These are phyloP conservation scores for Apostasia ramifera DNA, from an alignment of 106 monocot species.

Conservation along the genomic window DNA sequence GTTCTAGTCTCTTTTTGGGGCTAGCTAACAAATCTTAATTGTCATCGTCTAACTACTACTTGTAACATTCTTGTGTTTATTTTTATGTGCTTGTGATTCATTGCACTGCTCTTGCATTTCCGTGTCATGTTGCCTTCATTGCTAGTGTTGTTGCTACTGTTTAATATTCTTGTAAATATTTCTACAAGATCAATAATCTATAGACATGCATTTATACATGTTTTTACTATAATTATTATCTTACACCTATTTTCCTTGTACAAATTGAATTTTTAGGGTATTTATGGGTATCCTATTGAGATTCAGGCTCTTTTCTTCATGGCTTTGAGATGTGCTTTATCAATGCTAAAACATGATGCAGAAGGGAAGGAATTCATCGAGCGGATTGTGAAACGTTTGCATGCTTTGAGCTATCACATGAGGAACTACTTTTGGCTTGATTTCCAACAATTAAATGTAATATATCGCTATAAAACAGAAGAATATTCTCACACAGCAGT, in stretches of 20 bases:
- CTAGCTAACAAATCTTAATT: too few species aligned
- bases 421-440: slow-evolving; percentile 84
- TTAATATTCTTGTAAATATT: too few species aligned
- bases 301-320: slow-evolving; percentile 91
- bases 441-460: slow-evolving; percentile 73
- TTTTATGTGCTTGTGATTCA: too few species aligned
- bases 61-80: too few species aligned
- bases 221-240: not conserved
- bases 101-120: too few species aligned
- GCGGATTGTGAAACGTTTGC: slow-evolving; percentile 54
- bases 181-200: too few species aligned
- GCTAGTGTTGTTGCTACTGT: too few species aligned
- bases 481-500: slow-evolving; percentile 88
- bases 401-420: slow-evolving; percentile 78
- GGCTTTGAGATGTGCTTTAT: slow-evolving; percentile 49
- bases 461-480: slow-evolving; percentile 79
- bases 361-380: slow-evolving; percentile 77
- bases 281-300: slow-evolving; percentile 86
- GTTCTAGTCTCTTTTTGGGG: too few species aligned
- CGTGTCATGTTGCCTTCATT: too few species aligned
- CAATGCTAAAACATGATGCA: slow-evolving; percentile 63
- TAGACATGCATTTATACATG: too few species aligned
- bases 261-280: slow-evolving; percentile 33
- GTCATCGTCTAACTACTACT: too few species aligned
- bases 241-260: not conserved